Evolutionary conservation across 805 yeast species (phyloP).

Genomic region (Cyberlindnera japonica): DNA sequence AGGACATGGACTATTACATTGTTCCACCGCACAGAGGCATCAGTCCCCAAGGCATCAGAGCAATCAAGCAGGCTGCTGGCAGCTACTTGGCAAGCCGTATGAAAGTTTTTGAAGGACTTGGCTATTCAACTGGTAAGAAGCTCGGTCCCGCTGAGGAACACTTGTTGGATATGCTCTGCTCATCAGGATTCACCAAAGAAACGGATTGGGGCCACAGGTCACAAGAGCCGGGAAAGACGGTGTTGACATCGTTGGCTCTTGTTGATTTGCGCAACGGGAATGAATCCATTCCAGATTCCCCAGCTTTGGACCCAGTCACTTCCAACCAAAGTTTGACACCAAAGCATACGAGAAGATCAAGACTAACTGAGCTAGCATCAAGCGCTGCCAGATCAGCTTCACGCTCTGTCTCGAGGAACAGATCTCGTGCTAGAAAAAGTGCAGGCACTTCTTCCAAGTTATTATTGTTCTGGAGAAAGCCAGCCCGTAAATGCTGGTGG

Average conservation of each 20-base stretch:
- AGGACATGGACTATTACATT: conserved; percentile 90
- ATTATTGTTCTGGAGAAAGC: conserved; percentile 92
- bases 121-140: conserved; percentile 48
- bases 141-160: conserved; percentile 93
- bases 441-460: conserved; percentile 54
- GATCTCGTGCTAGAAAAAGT: conserved; percentile 36
- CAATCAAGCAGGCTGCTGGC: conserved; percentile 72
- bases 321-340: conserved; percentile 29
- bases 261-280: conserved; percentile 48
- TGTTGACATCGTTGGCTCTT: conserved; percentile 77
- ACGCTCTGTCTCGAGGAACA: conserved; percentile 52
- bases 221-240: conserved; percentile 83
- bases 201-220: conserved; percentile 87
- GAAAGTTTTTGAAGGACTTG: conserved; percentile 77
- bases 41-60: conserved; percentile 55
- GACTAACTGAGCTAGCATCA: conserved; percentile 60
- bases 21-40: conserved; percentile 69
- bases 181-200: conserved; percentile 69
- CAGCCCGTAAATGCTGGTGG: conserved; percentile 99
- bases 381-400: conserved; percentile 52
- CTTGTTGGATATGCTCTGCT: conserved; percentile 88
- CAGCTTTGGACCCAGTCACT: conserved; percentile 36
- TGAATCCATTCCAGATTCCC: conserved; percentile 17
- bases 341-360: conserved; percentile 43
- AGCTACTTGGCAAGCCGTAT: conserved; percentile 52